Conservation (phyloP, 768 basidiomycete genomes). For the Leccinum uliginosum region DNA sequence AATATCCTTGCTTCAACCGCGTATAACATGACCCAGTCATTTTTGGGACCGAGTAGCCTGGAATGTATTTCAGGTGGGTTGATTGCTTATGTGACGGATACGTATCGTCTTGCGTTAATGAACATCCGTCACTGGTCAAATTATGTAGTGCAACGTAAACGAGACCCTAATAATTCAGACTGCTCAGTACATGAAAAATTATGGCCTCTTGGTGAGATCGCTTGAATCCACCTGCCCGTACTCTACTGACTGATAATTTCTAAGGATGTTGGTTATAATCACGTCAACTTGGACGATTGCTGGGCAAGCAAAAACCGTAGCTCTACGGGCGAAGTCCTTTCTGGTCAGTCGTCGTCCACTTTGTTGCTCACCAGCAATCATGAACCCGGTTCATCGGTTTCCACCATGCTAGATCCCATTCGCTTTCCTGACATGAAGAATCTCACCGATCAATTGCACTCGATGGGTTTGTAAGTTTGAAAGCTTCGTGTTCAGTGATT, state of each 20-base stretch:
- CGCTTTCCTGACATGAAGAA: constrained; percentile 56
- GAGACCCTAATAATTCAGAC: constrained; percentile 48
- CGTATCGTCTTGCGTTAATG: background rate
- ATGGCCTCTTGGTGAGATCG: constrained; percentile 43
- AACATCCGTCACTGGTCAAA: background rate
- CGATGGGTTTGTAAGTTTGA: constrained; percentile 48
- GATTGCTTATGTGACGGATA: background rate
- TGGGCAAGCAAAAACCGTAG: constrained; percentile 54
- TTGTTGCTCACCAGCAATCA: background rate
- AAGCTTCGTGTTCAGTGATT: background rate
- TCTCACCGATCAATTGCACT: constrained; percentile 50
- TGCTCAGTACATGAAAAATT: constrained; percentile 46
- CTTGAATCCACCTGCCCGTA: background rate
- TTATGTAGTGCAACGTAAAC: constrained; percentile 50
- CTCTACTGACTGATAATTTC: background rate
- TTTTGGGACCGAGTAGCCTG: constrained; percentile 40
- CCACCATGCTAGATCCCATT: constrained; percentile 34
- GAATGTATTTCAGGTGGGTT: constrained; percentile 59
- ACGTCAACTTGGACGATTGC: constrained; percentile 63
- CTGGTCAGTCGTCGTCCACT: constrained; percentile 34
- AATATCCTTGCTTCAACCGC: background rate
- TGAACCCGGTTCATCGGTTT: background rate
- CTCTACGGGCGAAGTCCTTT: constrained; percentile 48
- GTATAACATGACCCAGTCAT: constrained; percentile 1
- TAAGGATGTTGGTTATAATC: constrained; percentile 54